These are phyloP conservation scores for Aspergillus avenaceus DNA, from an alignment of 495 filamentous ascomycete genomes.

Conservation along the genomic window DNA sequence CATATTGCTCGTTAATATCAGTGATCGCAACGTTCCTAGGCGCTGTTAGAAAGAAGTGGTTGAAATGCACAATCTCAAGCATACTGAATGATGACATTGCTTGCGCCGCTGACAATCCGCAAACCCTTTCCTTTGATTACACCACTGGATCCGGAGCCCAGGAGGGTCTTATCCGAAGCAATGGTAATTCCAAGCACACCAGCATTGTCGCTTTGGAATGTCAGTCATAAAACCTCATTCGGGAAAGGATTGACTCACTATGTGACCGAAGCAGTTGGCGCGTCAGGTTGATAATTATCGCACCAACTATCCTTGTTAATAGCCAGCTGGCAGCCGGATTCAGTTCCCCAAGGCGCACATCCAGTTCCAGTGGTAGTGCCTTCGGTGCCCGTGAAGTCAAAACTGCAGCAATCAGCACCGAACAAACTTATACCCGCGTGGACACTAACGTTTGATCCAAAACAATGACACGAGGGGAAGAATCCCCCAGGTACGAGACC, in stretches of 20 bases:
- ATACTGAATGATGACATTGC: slow-evolving; percentile 45
- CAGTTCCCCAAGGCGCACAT: slow-evolving; percentile 41
- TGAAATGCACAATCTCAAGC: slow-evolving; percentile 11
- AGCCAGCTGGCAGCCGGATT: slow-evolving; percentile 41
- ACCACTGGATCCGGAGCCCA: slow-evolving; percentile 35
- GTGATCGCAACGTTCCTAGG: slow-evolving; percentile 37
- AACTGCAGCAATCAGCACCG: slow-evolving; percentile 4
- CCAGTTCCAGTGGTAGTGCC: slow-evolving; percentile 34
- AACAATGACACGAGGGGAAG: slow-evolving; percentile 28
- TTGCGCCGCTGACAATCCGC: slow-evolving; percentile 34
- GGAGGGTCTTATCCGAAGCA: slow-evolving; percentile 38
- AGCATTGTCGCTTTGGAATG: slow-evolving; percentile 25
- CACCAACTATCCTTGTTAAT: slow-evolving; percentile 49
- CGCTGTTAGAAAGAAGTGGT: background rate
- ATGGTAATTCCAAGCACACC: slow-evolving; percentile 36
- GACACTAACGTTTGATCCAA: slow-evolving; percentile 16
- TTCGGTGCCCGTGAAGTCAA: slow-evolving; percentile 39
- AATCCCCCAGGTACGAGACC: slow-evolving; percentile 29
- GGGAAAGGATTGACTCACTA: slow-evolving; percentile 16
- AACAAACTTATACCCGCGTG: too few species aligned
- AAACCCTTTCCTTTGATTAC: slow-evolving; percentile 44
- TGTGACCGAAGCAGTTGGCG: slow-evolving; percentile 27
- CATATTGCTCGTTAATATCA: slow-evolving; percentile 42
- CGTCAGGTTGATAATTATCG: slow-evolving; percentile 25
- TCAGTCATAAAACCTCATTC: background rate